These are phyloP conservation scores for Leucoagaricus sp. DNA, from an alignment of 1,284 basidiomycete species.

Conservation along the genomic window DNA sequence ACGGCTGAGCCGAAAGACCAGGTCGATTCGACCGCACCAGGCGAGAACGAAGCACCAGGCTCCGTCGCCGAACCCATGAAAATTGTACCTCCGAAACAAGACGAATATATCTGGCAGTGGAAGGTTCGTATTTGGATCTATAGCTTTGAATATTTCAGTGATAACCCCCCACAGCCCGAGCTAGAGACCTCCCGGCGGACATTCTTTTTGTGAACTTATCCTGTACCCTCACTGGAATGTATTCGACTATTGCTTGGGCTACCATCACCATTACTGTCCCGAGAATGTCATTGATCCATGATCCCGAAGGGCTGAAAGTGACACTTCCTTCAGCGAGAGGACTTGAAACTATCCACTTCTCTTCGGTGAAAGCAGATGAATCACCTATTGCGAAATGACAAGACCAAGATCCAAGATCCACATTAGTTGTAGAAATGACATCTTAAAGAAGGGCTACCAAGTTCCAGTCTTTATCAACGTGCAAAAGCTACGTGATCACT, in stretches of 20 bases:
- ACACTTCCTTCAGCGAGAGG: no score
- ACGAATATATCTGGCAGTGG: conserved; percentile 81
- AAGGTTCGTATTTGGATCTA: conserved; percentile 52
- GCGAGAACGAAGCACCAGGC: not conserved
- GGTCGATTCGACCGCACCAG: conserved; percentile 14
- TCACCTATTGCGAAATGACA: no score
- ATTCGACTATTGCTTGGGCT: no score
- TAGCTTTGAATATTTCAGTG: not conserved
- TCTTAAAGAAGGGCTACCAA: no score
- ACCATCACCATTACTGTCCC: no score
- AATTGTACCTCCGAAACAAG: conserved; percentile 55
- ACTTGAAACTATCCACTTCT: no score
- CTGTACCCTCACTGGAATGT: not conserved
- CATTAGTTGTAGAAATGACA: no score
- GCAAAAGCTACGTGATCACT: not conserved
- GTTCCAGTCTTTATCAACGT: no score
- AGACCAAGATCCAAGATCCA: no score
- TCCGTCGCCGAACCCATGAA: conserved; percentile 6
- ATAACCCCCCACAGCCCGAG: conserved; percentile 55
- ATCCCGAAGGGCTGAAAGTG: no score
- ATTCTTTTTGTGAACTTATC: conserved; percentile 65
- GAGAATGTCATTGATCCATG: no score
- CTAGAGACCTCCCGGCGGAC: conserved; percentile 75
- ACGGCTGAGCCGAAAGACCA: conserved; percentile 12
- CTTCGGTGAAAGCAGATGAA: no score